Evolutionary conservation across 2,329 filamentous ascomycete genomes (phyloP), one percentile per base, ranked within the genome.

Genomic region (Aspergillus novoparasiticus): DNA sequence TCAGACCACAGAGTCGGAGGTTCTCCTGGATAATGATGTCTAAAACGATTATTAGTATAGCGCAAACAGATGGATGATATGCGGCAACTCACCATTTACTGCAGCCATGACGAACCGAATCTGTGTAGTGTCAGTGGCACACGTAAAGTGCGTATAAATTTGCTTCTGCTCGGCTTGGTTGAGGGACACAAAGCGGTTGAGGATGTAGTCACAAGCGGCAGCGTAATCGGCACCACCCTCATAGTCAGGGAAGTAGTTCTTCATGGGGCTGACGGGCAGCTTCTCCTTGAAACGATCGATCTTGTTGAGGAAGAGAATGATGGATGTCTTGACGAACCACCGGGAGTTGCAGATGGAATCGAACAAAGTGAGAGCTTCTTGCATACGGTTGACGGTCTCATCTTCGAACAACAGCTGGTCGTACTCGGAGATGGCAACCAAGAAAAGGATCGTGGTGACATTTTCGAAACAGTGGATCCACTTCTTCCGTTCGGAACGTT

Each of bases 11-110:
- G 80, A 96, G 87, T 80, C 95, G 91, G 69, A 99, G 89, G 83
- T 99, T 99, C 83, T 98, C 95, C 85, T 99, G 95, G 80, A 99
- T 99, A 83, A 99, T 99, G 80, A 99, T 99, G 83, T 99, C 95
- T 97, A 70, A 2, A 57, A 28, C 83, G 58, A 26, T 39, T 28
- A 55, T 72, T 62, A 72, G 68, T 58, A 19, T 39, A 34, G n/a
- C 11, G 26, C 26, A 34, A 54, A 3, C n/a, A 39, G 21, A 19
- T 28, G 6, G 11, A 28, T 10, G n/a, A 36, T n/a, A 10, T 26
- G 12, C 36, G 19, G n/a, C 39, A 48, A 78, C 89, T 75, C 86
- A 97, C 94, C 94, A 83, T 99, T 99, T 76, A 99, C 95, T 71
- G 95, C 95, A 66, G 94, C 94, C 95, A 99, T 99, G 82, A 99